These are phyloP conservation scores for Apophysomyces variabilis DNA, from an alignment of 371 early-diverging fungal genomes.

Conservation along the genomic window DNA sequence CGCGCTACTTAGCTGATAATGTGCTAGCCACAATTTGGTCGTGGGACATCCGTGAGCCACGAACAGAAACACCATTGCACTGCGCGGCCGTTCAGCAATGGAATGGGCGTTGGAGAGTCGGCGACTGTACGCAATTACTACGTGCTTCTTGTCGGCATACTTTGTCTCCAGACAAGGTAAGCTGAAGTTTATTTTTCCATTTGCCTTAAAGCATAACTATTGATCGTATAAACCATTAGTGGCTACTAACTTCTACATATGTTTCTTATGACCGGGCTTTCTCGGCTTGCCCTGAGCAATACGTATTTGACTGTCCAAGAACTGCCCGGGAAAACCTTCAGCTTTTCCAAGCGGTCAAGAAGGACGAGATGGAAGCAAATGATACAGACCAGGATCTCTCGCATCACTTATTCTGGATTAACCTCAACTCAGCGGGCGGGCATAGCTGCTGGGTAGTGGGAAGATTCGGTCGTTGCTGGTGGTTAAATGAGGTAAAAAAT, in stretches of 20 bases:
- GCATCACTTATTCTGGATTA: constrained; percentile 40
- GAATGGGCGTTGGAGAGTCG: constrained; percentile 42
- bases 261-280: constrained; percentile 37
- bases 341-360: constrained; percentile 16
- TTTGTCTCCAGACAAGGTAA: constrained; percentile 27
- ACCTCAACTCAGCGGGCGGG: constrained; percentile 35
- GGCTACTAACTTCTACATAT: constrained; percentile 33
- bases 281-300: constrained; percentile 35
- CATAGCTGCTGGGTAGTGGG: constrained; percentile 44
- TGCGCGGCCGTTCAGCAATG: constrained; percentile 33
- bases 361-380: constrained; percentile 1
- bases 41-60: constrained; percentile 46
- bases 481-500: constrained; percentile 35
- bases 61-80: constrained; percentile 10
- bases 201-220: too few species aligned
- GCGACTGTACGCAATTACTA: constrained; percentile 30
- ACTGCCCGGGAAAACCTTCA: constrained; percentile 30
- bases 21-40: constrained; percentile 46
- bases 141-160: constrained; percentile 35
- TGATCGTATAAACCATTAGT: constrained; percentile 12
- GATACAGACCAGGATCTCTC: constrained; percentile 16
- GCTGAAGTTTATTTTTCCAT: background rate
- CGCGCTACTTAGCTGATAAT: constrained; percentile 28
- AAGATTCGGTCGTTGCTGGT: constrained; percentile 39
- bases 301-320: constrained; percentile 41